phyloP scores from a whole-genome alignment of 192 early-diverging fungal species.

The Gonapodya prolifera region DNA sequence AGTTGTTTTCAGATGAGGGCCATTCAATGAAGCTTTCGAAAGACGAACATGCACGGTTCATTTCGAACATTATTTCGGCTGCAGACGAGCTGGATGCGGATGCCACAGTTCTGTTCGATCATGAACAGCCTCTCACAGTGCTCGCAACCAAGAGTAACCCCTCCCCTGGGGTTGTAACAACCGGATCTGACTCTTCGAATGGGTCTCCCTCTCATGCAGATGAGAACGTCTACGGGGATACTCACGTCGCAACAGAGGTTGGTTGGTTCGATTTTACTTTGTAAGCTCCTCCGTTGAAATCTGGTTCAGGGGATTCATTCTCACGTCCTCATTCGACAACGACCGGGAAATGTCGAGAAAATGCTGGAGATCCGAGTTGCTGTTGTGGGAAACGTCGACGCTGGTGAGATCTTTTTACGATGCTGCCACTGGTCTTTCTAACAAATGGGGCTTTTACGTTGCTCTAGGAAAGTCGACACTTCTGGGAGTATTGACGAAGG shows the following conservation, averaged over 20 bases:
- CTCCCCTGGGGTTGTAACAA: neutral
- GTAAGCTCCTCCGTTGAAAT: no score
- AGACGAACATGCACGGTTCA: neutral
- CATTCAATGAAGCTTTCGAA: neutral
- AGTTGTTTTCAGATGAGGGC: neutral
- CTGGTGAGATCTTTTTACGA: conserved; percentile 10
- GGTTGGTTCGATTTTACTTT: no score
- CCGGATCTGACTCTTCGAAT: neutral
- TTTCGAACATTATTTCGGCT: neutral
- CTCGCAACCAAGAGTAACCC: neutral
- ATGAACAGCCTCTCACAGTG: neutral
- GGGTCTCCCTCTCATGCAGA: neutral
- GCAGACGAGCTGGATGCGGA: neutral
- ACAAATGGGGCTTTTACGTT: neutral
- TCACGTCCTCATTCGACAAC: conserved; percentile 57
- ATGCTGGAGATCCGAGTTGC: conserved; percentile 76
- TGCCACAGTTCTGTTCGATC: neutral
- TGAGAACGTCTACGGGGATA: neutral
- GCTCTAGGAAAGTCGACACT: conserved; percentile 46
- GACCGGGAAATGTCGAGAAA: conserved; percentile 61
- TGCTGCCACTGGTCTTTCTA: neutral
- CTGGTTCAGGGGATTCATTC: neutral
- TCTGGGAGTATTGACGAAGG: conserved; percentile 82
- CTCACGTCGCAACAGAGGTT: neutral
- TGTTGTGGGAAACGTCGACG: conserved; percentile 83